A percentile compares a stretch with the other conserved stretches of the same genome.
These are phyloP conservation scores for Dicorynia guianensis DNA, from an alignment of 306 rosid species.

Conservation along the genomic window DNA sequence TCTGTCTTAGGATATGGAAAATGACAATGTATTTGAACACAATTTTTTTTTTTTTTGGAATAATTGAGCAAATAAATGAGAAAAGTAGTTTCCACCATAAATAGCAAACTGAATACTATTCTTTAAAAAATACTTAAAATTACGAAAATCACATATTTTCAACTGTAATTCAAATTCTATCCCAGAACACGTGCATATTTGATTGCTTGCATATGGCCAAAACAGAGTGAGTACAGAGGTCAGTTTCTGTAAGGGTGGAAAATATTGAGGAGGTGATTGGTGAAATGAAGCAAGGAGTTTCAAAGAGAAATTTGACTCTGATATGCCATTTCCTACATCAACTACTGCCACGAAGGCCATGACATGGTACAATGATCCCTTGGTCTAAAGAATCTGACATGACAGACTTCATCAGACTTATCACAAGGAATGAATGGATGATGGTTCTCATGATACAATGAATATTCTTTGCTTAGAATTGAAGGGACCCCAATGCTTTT, in stretches of 20 bases:
- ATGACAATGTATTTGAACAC: no score
- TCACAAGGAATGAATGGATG: background rate
- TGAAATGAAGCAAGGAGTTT: background rate
- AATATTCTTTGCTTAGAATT: constrained; percentile 1
- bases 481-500: background rate
- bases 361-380: background rate
- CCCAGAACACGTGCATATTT: no score
- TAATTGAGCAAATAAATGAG: no score
- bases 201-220: background rate
- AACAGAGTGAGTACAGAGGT: background rate
- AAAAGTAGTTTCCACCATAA: no score
- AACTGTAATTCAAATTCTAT: no score
- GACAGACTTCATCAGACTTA: background rate
- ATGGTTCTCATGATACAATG: constrained; percentile 3
- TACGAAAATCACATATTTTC: no score
- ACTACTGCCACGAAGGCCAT: background rate
- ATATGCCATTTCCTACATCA: constrained; percentile 15
- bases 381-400: constrained; percentile 8
- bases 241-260: background rate
- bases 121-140: no score
- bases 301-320: constrained; percentile 17
- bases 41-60: no score
- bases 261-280: background rate
- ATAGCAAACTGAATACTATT: no score
- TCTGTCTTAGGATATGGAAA: no score